Conservation (phyloP, 2,329 filamentous ascomycete species). For the Claviceps sorghi region DNA sequence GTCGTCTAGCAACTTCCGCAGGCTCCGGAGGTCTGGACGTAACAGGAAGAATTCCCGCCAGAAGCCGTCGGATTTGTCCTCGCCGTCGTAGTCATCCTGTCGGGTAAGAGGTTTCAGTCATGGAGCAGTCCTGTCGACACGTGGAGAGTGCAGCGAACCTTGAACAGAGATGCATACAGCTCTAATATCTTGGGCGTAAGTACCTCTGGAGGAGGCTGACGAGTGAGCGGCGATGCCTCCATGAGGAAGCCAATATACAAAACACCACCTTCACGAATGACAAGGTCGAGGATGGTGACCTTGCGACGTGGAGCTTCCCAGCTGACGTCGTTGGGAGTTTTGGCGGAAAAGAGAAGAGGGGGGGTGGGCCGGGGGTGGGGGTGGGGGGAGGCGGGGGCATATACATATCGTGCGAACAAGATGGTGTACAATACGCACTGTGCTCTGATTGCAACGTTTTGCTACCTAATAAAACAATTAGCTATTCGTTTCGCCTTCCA, state of each 20-base stretch:
- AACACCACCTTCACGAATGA: slow-evolving; percentile 2
- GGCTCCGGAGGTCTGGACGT: slow-evolving; percentile 55
- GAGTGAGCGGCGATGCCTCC: slow-evolving; percentile 86
- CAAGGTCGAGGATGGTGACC: background rate
- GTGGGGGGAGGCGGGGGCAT: background rate
- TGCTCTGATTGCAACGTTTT: background rate
- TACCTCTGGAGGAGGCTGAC: slow-evolving; percentile 74
- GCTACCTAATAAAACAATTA: background rate
- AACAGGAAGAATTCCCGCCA: slow-evolving; percentile 94
- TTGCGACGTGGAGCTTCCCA: background rate
- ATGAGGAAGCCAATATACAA: slow-evolving; percentile 29
- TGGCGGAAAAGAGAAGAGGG: background rate
- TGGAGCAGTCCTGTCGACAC: slow-evolving; percentile 6
- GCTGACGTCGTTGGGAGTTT: background rate
- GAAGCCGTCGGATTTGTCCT: slow-evolving; percentile 72
- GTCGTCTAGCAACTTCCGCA: slow-evolving; percentile 55
- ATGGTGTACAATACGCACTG: background rate
- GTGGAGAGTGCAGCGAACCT: slow-evolving; percentile 29
- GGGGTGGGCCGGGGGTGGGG: background rate
- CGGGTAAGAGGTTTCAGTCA: slow-evolving; percentile 14
- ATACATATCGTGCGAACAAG: background rate
- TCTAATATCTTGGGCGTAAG: slow-evolving; percentile 91
- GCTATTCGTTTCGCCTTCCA: background rate
- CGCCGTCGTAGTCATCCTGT: slow-evolving; percentile 45
- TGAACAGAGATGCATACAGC: slow-evolving; percentile 76